Base-by-base conservation (phyloP, 164 flowering plant species). In the Tetracentron sinense region DNA sequence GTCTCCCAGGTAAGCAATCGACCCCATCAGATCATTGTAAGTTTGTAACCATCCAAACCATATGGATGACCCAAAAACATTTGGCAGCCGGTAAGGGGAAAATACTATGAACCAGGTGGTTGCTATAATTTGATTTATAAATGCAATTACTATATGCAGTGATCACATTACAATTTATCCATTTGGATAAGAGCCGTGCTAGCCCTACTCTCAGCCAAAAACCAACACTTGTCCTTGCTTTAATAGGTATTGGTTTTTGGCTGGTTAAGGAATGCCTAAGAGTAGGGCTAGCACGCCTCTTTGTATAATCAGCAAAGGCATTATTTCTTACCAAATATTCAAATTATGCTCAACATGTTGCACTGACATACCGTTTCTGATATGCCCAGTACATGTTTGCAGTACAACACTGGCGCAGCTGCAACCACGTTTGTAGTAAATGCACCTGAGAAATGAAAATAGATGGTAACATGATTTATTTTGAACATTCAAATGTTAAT, bases 341-440 rank as follows among this genome's bases (percentile, higher is more conserved):
- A 27, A 53, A 26, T 14, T 26, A 51, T 31, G 60, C 27, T 27
- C 26, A 57, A 25, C 42, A 62, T n/a, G 12, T 27, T 5, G 21
- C 14, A 26, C 38, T 21, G 28, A 54, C 87, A 63, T 82, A 91
- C 99, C 68, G 80, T 83, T 72, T 74, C 61, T 26, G 92, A 82
- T 23, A 20, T 69, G 22, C 81, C 77, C 58, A 94, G 69, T 23
- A 73, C 64, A 28, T 72, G 67, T 66, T 79, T 82, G 74, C 96
- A 89, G 76, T 91, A 94, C 29, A 83, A 23, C 19, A 94, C 96
- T 0, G 99, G 99, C 19, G 99, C 99, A 62, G 99, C 99, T 35
- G 96, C 93, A 72, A 94, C 96, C 63, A 94, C 75, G 65, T 91
- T 94, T 20, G 82, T 88, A 0, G 99, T 94, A 68, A 94, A 94